Conservation (phyloP, 192 early-diverging fungal genomes). For the Haplosporangium gracile region DNA sequence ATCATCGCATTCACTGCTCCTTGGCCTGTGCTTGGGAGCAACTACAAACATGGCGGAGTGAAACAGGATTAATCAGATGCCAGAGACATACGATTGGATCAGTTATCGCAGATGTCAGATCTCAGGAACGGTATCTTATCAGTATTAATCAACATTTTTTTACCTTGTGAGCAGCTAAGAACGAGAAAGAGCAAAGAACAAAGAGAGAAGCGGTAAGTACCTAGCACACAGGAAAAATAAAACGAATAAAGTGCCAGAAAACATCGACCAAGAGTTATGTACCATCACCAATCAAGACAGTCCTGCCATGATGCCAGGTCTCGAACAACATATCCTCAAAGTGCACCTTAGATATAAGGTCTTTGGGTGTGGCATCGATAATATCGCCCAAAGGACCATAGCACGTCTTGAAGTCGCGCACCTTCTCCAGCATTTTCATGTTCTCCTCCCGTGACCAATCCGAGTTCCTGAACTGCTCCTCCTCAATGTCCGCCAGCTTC, state of each 20-base stretch:
- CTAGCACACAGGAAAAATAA: no score
- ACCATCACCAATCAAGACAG: conserved; percentile 15
- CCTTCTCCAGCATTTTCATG: neutral
- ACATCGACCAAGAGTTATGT: neutral
- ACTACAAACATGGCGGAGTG: neutral
- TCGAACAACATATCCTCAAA: conserved; percentile 8
- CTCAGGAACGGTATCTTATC: no score
- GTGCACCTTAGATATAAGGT: conserved; percentile 3
- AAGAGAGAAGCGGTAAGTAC: no score
- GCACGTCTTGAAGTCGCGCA: neutral
- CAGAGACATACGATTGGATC: neutral
- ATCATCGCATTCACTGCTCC: conserved; percentile 4
- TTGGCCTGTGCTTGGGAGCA: neutral
- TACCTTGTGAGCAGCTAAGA: neutral
- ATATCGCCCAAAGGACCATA: neutral
- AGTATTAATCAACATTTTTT: neutral
- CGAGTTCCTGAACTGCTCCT: conserved; percentile 1
- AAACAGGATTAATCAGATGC: neutral
- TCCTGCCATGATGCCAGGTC: conserved; percentile 1
- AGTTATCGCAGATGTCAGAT: no score
- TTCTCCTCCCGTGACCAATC: conserved; percentile 6
- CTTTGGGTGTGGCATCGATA: neutral
- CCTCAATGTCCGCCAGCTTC: neutral
- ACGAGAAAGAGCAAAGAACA: no score
- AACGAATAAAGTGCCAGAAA: no score